Percentiles rank a stretch among this genome's conserved stretches.
phyloP scores from a whole-genome alignment of 2,329 filamentous ascomycete genomes.

The Alternaria atra region DNA sequence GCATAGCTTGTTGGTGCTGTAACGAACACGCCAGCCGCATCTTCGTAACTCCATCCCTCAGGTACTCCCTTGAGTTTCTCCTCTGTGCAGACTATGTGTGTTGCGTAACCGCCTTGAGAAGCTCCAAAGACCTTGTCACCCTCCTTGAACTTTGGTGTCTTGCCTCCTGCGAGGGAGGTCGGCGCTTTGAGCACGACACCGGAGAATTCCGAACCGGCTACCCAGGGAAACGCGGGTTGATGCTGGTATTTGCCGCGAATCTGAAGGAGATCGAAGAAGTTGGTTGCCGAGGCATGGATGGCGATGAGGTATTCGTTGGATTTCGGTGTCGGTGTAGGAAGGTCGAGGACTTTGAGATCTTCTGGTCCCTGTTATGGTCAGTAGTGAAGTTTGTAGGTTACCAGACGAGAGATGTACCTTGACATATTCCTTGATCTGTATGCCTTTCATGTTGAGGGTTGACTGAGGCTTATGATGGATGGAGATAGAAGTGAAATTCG shows the following conservation, averaged over 20 bases:
- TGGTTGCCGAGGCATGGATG: constrained; percentile 86
- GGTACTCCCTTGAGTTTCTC: constrained; percentile 76
- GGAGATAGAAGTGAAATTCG: neutral
- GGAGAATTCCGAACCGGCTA: constrained; percentile 86
- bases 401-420: constrained; percentile 61
- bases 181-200: constrained; percentile 78
- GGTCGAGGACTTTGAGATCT: constrained; percentile 77
- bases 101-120: constrained; percentile 85
- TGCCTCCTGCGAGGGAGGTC: constrained; percentile 53
- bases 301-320: constrained; percentile 83
- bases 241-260: constrained; percentile 95
- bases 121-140: constrained; percentile 90
- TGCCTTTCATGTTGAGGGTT: constrained; percentile 70
- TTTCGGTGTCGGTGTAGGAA: constrained; percentile 77
- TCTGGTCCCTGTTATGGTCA: constrained; percentile 69
- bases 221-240: constrained; percentile 88
- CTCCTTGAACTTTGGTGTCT: constrained; percentile 70
- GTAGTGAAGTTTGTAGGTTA: constrained; percentile 6
- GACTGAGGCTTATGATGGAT: neutral
- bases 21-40: constrained; percentile 89
- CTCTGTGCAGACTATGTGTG: constrained; percentile 74
- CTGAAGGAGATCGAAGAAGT: constrained; percentile 97
- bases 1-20: constrained; percentile 92
- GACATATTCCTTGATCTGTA: constrained; percentile 77
- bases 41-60: constrained; percentile 79